phyloP scores from a whole-genome alignment of 2,329 filamentous ascomycete genomes.

The Aspergillus hortae region DNA sequence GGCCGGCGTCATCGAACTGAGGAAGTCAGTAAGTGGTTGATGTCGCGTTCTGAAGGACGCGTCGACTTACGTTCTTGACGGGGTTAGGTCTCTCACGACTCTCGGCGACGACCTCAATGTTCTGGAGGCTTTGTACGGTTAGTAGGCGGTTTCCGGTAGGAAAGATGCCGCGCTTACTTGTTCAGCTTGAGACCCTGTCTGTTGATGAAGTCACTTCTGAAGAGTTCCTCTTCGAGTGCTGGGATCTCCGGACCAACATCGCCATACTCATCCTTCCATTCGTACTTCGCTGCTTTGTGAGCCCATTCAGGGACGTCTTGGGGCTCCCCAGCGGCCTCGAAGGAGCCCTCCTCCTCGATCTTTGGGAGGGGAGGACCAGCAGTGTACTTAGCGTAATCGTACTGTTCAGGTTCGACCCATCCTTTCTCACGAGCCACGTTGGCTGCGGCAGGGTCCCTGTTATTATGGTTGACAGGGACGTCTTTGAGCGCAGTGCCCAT shows the following conservation, averaged over 20 bases:
- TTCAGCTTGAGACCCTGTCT: slow-evolving; percentile 61
- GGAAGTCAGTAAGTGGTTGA: background rate
- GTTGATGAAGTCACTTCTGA: slow-evolving; percentile 53
- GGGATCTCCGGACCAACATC: slow-evolving; percentile 72
- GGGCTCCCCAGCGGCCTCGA: slow-evolving; percentile 14
- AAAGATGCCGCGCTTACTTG: slow-evolving; percentile 46
- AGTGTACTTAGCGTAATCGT: slow-evolving; percentile 35
- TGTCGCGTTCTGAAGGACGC: slow-evolving; percentile 5
- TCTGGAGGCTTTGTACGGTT: slow-evolving; percentile 34
- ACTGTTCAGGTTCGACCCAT: slow-evolving; percentile 36
- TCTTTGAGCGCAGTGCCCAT: slow-evolving; percentile 22
- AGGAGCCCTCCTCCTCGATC: slow-evolving; percentile 4
- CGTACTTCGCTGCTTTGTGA: slow-evolving; percentile 64
- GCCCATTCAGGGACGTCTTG: slow-evolving; percentile 44
- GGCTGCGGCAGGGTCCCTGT: slow-evolving; percentile 25
- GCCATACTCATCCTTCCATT: slow-evolving; percentile 81
- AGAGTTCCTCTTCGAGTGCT: slow-evolving; percentile 73
- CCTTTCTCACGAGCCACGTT: slow-evolving; percentile 35
- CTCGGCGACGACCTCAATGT: slow-evolving; percentile 51
- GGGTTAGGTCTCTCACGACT: slow-evolving; percentile 47
- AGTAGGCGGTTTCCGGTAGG: background rate
- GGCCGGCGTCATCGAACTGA: slow-evolving; percentile 69
- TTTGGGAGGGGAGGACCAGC: slow-evolving; percentile 9
- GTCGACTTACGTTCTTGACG: slow-evolving; percentile 46
- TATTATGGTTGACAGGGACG: slow-evolving; percentile 9